Conservation (phyloP, 2,329 filamentous ascomycete species). For the Aschersonia sp. region DNA sequence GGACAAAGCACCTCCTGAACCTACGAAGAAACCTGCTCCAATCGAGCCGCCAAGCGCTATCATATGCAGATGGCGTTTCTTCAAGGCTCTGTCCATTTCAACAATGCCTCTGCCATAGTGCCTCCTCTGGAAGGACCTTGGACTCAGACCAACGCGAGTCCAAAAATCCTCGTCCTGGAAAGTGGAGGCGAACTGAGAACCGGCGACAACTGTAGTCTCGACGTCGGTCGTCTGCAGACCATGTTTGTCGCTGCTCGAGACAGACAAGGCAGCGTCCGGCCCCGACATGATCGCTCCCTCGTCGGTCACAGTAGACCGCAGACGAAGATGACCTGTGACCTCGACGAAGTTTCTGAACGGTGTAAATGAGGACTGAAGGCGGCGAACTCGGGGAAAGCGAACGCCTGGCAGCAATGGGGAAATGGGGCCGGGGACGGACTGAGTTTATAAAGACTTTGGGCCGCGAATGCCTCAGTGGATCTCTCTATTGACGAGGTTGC, state of each 20-base stretch:
- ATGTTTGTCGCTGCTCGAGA: slow-evolving; percentile 3
- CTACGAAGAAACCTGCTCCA: slow-evolving; percentile 48
- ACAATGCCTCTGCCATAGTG: slow-evolving; percentile 14
- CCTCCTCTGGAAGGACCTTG: slow-evolving; percentile 19
- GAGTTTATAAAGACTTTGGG: background rate
- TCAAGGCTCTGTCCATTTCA: slow-evolving; percentile 32
- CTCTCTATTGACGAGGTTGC: background rate
- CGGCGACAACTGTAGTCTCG: slow-evolving; percentile 3
- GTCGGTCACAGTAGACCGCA: background rate
- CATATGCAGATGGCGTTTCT: slow-evolving; percentile 45
- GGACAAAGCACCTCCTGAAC: slow-evolving; percentile 37
- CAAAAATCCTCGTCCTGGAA: slow-evolving; percentile 15
- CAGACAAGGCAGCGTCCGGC: background rate
- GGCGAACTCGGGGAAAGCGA: background rate
- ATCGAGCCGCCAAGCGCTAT: slow-evolving; percentile 48
- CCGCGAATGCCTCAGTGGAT: background rate
- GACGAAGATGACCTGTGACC: background rate
- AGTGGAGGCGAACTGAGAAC: slow-evolving; percentile 4
- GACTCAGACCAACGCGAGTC: slow-evolving; percentile 20
- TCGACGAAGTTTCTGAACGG: background rate
- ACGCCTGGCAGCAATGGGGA: background rate
- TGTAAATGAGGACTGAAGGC: background rate
- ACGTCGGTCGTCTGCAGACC: background rate
- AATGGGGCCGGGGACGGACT: background rate
- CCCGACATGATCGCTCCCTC: slow-evolving; percentile 1